phyloP scores from a whole-genome alignment of 164 flowering plant species.

The Saururus chinensis region DNA sequence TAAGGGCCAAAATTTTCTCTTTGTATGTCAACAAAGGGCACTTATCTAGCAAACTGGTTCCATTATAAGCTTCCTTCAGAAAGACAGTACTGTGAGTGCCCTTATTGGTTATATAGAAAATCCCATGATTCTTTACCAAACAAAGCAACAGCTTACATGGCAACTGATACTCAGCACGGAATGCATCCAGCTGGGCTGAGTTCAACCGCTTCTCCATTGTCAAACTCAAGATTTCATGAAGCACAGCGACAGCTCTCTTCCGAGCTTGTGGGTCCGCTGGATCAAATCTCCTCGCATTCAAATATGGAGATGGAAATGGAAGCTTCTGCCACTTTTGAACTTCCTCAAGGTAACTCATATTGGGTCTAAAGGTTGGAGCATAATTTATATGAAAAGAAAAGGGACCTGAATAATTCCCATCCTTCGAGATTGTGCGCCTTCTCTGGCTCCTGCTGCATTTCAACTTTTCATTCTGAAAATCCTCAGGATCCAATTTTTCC shows the following conservation, averaged over 20 bases:
- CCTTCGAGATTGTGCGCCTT: conserved; percentile 40
- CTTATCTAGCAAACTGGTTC: conserved; percentile 52
- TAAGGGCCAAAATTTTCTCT: conserved; percentile 58
- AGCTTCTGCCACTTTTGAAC: conserved; percentile 82
- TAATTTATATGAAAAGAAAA: conserved; percentile 52
- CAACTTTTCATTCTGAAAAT: conserved; percentile 17
- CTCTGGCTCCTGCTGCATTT: conserved; percentile 8
- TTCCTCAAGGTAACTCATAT: conserved; percentile 56
- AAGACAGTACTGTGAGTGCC: conserved; percentile 76
- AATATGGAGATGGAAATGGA: conserved; percentile 93
- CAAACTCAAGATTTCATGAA: conserved; percentile 90
- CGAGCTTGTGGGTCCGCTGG: conserved; percentile 57
- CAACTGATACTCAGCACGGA: conserved; percentile 55
- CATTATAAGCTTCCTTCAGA: conserved; percentile 85
- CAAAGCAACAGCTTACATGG: conserved; percentile 72
- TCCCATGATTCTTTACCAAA: conserved; percentile 80
- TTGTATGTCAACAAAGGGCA: conserved; percentile 58
- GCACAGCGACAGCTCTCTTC: conserved; percentile 76
- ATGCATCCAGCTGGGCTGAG: conserved; percentile 69
- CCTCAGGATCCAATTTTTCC: conserved; percentile 25
- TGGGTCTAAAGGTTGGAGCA: conserved; percentile 81
- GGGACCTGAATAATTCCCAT: conserved; percentile 73
- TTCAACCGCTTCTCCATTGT: conserved; percentile 86
- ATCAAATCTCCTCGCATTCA: conserved; percentile 76
- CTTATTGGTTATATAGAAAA: conserved; percentile 88